Evolutionary conservation across 2,329 filamentous ascomycete genomes (phyloP).

Genomic region (Venturia oleaginea): DNA sequence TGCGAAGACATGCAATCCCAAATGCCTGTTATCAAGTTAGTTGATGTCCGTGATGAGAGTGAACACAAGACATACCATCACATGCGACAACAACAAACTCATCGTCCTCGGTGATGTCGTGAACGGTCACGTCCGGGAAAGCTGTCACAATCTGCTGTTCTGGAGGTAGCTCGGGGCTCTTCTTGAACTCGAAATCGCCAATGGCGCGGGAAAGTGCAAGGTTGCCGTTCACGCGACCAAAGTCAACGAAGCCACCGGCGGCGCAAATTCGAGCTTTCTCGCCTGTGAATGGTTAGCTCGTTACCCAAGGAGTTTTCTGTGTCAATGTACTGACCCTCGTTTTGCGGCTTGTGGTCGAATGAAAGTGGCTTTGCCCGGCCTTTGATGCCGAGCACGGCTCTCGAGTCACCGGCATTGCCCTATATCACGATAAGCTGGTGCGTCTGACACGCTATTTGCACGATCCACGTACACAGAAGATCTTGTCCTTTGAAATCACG

Average conservation of each 20-base stretch:
- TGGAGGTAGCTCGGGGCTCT: constrained; percentile 91
- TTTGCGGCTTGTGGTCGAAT: constrained; percentile 99
- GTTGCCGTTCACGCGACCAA: constrained; percentile 96
- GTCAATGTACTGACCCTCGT: constrained; percentile 58
- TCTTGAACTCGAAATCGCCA: constrained; percentile 99
- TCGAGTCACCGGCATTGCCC: constrained; percentile 96
- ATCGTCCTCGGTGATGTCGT: constrained; percentile 85
- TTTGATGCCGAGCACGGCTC: constrained; percentile 91
- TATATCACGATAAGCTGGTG: constrained; percentile 30
- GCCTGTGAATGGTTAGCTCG: constrained; percentile 41
- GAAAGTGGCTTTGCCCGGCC: constrained; percentile 94
- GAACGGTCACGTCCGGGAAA: constrained; percentile 85
- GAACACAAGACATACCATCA: constrained; percentile 28
- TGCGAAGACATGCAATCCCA: constrained; percentile 99
- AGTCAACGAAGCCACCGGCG: constrained; percentile 95
- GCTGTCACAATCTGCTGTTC: constrained; percentile 98
- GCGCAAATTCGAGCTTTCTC: constrained; percentile 95
- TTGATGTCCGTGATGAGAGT: background rate
- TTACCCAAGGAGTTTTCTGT: background rate
- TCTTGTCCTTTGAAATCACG: constrained; percentile 80
- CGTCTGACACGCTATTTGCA: constrained; percentile 1
- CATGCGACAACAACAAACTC: constrained; percentile 58
- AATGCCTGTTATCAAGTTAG: constrained; percentile 56
- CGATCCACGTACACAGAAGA: constrained; percentile 72
- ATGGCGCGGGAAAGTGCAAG: constrained; percentile 93